phyloP scores from a whole-genome alignment of 176 grass and related monocot species.

The Elaeis guineensis region DNA sequence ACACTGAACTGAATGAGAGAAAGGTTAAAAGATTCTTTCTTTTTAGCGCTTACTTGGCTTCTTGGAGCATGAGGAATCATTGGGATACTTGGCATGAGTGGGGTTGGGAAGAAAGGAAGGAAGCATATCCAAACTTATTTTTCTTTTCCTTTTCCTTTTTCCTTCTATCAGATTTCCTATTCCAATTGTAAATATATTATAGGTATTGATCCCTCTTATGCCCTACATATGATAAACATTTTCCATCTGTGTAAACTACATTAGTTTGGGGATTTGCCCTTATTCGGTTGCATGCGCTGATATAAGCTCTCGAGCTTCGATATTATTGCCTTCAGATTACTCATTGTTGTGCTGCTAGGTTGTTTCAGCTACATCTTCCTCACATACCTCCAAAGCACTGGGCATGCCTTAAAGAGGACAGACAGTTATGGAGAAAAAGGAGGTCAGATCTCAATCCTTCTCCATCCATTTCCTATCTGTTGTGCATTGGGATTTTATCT shows the following conservation, averaged over 20 bases:
- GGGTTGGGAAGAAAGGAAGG: constrained; percentile 47
- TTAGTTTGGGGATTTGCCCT: constrained; percentile 29
- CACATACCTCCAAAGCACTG: constrained; percentile 2
- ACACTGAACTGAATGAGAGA: neutral
- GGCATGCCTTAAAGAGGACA: constrained; percentile 2
- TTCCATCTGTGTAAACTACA: constrained; percentile 21
- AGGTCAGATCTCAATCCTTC: constrained; percentile 58
- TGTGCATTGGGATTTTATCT: constrained; percentile 28
- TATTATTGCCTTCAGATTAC: constrained; percentile 16
- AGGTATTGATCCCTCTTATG: constrained; percentile 10
- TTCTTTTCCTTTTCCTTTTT: constrained; percentile 25
- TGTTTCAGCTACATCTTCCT: constrained; percentile 6
- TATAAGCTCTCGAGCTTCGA: constrained; percentile 10
- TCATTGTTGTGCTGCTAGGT: constrained; percentile 10
- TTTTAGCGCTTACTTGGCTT: constrained; percentile 30
- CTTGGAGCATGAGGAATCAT: constrained; percentile 45
- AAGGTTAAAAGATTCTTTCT: constrained; percentile 48
- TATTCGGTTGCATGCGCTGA: constrained; percentile 1
- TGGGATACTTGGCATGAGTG: constrained; percentile 18
- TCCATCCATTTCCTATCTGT: constrained; percentile 25
- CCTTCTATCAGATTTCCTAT: constrained; percentile 12
- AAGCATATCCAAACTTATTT: constrained; percentile 26
- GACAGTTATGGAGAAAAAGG: constrained; percentile 25
- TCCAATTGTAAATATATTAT: constrained; percentile 20
- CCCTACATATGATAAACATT: constrained; percentile 68